These are phyloP conservation scores for Ceratonia siliqua DNA, from an alignment of 306 rosid genomes.

Conservation along the genomic window DNA sequence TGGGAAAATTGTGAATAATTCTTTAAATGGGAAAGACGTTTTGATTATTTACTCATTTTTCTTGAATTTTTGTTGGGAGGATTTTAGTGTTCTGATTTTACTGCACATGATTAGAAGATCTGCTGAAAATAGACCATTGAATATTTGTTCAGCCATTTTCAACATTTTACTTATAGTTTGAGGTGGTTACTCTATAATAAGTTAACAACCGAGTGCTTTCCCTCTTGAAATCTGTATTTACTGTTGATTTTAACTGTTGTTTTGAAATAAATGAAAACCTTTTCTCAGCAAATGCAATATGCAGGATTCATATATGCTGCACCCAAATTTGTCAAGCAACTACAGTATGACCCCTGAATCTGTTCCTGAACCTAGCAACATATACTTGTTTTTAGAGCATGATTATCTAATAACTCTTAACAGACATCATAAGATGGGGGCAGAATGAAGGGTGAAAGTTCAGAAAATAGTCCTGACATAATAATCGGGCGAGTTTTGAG, in stretches of 20 bases:
- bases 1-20: constrained; percentile 16
- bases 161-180: constrained; percentile 23
- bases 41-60: neutral
- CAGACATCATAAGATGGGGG: too few relatives aligned
- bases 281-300: neutral
- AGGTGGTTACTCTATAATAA: neutral
- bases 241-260: constrained; percentile 15
- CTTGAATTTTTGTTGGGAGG: neutral
- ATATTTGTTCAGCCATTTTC: constrained; percentile 3
- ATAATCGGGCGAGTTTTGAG: too few relatives aligned
- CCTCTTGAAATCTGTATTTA: constrained; percentile 10
- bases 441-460: too few relatives aligned
- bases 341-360: neutral
- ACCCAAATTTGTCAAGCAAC: neutral
- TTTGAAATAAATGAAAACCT: constrained; percentile 16
- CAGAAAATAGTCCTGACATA: too few relatives aligned
- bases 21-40: neutral
- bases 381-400: too few relatives aligned
- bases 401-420: too few relatives aligned
- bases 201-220: too few relatives aligned
- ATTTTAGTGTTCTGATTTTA: neutral
- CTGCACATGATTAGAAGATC: neutral
- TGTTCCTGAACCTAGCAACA: too few relatives aligned
- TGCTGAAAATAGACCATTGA: constrained; percentile 15
- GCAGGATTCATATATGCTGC: neutral